phyloP scores from a whole-genome alignment of 106 monocot genomes.

The Apostasia ramifera region DNA sequence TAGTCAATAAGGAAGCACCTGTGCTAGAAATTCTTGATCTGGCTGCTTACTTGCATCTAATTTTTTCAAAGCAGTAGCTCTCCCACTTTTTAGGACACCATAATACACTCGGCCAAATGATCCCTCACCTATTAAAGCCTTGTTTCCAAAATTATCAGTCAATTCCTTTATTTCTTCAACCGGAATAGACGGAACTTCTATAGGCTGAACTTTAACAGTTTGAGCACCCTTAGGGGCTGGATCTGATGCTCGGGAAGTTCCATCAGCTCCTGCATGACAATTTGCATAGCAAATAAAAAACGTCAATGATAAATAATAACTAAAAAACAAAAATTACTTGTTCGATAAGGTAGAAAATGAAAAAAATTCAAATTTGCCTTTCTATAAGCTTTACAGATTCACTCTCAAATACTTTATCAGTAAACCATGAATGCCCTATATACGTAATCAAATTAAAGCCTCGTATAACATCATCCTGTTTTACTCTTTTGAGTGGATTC shows the following conservation, averaged over 20 bases:
- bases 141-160: slow-evolving; percentile 39
- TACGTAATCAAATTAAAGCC: no score
- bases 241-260: slow-evolving; percentile 13
- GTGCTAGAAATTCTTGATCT: slow-evolving; percentile 49
- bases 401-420: no score
- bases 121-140: slow-evolving; percentile 51
- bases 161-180: slow-evolving; percentile 42
- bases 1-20: slow-evolving; percentile 15
- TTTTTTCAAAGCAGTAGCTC: slow-evolving; percentile 43
- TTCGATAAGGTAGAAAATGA: no score
- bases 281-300: not conserved
- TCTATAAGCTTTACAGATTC: no score
- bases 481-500: no score
- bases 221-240: slow-evolving; percentile 27
- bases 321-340: no score
- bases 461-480: no score
- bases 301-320: no score
- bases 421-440: no score
- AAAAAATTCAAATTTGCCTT: no score
- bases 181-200: slow-evolving; percentile 40
- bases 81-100: slow-evolving; percentile 41
- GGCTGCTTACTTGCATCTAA: slow-evolving; percentile 61
- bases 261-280: slow-evolving; percentile 14
- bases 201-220: slow-evolving; percentile 26
- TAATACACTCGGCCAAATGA: slow-evolving; percentile 54